These are phyloP conservation scores for Trichoderma atrobrunneum DNA, from an alignment of 2,329 filamentous ascomycete species.

Conservation along the genomic window DNA sequence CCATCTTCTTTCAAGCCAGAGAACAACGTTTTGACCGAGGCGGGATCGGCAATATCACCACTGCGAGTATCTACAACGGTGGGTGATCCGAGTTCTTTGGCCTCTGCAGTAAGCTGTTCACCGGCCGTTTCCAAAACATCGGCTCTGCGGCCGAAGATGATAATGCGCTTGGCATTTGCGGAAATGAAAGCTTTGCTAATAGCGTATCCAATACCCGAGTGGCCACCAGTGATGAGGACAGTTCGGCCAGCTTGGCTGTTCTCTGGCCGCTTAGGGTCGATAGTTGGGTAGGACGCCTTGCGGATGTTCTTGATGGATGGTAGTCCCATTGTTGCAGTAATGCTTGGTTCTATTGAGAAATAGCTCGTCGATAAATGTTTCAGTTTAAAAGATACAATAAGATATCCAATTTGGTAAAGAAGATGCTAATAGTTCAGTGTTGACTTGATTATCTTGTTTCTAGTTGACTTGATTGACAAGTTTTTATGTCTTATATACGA, in stretches of 20 bases:
- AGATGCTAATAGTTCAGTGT: neutral
- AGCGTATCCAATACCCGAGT: neutral
- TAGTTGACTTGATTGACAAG: neutral
- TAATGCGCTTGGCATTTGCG: neutral
- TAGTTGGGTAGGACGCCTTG: neutral
- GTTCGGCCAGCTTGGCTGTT: neutral
- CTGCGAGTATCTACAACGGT: neutral
- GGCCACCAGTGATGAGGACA: neutral
- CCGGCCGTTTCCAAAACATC: neutral
- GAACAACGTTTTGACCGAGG: neutral
- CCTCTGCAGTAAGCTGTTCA: neutral
- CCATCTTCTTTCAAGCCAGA: neutral
- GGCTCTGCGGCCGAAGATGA: neutral
- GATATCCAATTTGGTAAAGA: accelerated
- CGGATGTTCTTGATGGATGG: neutral
- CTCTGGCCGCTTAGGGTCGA: neutral
- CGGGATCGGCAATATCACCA: neutral
- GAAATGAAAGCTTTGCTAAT: neutral
- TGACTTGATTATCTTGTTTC: neutral
- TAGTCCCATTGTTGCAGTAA: neutral
- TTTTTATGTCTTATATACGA: neutral
- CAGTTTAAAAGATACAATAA: neutral
- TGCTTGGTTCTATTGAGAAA: neutral
- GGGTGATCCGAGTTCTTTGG: neutral
- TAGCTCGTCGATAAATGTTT: neutral